Evolutionary conservation across 345 rosid genomes (phyloP).

Genomic region (Crucihimalaya himalaica): DNA sequence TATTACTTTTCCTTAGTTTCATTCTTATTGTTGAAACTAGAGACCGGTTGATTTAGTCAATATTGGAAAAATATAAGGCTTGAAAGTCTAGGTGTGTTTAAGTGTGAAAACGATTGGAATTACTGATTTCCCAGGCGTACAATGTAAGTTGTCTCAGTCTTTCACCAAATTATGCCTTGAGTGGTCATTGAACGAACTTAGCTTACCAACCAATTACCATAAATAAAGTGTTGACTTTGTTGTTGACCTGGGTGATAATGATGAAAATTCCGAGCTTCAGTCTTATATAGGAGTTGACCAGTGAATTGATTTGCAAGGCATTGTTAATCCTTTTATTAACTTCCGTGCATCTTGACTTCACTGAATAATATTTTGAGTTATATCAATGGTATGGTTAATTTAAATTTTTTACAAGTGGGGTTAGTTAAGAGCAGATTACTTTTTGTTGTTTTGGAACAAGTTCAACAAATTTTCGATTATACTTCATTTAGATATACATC

Average conservation of each 20-base stretch:
- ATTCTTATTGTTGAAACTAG: slow-evolving; percentile 7
- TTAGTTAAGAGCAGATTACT: neutral
- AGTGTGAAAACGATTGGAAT: slow-evolving; percentile 12
- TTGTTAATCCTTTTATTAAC: neutral
- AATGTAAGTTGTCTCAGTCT: slow-evolving; percentile 45
- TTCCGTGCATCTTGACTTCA: neutral
- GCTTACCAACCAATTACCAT: slow-evolving; percentile 25
- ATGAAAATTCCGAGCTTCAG: slow-evolving; percentile 1
- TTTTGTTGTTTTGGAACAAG: slow-evolving; percentile 1
- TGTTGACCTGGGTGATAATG: slow-evolving; percentile 5
- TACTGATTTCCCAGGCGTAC: slow-evolving; percentile 18
- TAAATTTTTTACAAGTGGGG: neutral
- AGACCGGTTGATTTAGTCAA: slow-evolving; percentile 36
- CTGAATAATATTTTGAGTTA: neutral
- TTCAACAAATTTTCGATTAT: neutral
- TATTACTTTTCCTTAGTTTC: neutral
- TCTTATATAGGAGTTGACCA: slow-evolving; percentile 2
- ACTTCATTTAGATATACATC: neutral
- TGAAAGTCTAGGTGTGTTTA: slow-evolving; percentile 19
- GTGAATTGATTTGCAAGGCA: neutral
- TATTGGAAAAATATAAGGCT: slow-evolving; percentile 30
- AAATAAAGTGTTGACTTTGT: slow-evolving; percentile 32
- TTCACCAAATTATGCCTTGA: slow-evolving; percentile 16
- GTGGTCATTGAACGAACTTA: slow-evolving; percentile 27
- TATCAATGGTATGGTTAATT: neutral